Evolutionary conservation across 768 basidiomycete species (phyloP).

Genomic region (Cantharellus cinnabarinus): DNA sequence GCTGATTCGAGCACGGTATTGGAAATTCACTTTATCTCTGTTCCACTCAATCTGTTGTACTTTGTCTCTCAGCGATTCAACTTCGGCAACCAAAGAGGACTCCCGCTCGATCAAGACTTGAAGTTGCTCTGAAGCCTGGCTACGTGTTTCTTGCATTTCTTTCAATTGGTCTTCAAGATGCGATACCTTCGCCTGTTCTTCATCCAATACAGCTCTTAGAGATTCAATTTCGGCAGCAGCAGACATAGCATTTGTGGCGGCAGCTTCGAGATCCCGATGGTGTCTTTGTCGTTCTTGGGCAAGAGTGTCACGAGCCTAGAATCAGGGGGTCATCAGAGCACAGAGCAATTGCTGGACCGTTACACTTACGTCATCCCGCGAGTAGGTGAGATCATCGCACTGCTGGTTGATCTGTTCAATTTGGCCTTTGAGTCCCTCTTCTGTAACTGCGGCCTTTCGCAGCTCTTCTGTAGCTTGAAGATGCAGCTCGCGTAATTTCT

Average conservation of each 20-base stretch:
- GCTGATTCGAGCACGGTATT: neutral
- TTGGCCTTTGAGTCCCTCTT: neutral
- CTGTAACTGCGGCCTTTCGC: neutral
- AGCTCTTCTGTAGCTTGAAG: neutral
- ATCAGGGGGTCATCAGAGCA: neutral
- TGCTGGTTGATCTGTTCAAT: neutral
- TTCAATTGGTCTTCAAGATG: neutral
- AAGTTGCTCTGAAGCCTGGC: neutral
- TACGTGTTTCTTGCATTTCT: neutral
- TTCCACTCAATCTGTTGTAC: neutral
- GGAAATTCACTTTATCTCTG: neutral
- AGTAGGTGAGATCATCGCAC: neutral
- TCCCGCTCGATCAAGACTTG: neutral
- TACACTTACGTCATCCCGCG: neutral
- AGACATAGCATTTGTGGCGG: neutral
- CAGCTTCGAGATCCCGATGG: neutral
- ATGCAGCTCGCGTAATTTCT: conserved; percentile 14
- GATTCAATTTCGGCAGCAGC: neutral
- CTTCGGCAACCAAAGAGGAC: neutral
- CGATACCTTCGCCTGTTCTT: neutral
- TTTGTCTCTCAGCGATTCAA: neutral
- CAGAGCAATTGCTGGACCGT: neutral
- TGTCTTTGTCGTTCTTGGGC: neutral
- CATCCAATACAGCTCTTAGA: neutral
- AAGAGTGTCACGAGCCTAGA: neutral